Evolutionary conservation across 176 grass and related monocot species (phyloP).

Genomic region (Raddia guianensis): DNA sequence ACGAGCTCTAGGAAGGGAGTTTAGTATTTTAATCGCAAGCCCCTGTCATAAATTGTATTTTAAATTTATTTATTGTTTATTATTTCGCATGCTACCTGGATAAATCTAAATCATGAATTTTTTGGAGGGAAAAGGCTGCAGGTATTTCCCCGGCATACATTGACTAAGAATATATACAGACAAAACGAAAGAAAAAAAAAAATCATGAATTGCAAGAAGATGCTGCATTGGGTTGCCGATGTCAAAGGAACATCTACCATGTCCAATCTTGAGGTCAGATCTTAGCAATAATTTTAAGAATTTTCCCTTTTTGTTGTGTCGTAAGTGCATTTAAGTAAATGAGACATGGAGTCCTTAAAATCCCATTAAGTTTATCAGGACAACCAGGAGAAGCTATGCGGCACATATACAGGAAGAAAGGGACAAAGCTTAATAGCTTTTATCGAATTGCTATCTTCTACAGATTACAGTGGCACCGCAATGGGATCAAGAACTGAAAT

Average conservation of each 20-base stretch:
- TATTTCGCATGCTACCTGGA: not conserved
- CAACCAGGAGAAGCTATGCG: not conserved
- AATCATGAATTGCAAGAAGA: not conserved
- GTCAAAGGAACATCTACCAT: not conserved
- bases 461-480: slow-evolving; percentile 25
- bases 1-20: not conserved
- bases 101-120: not conserved
- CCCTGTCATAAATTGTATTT: not conserved
- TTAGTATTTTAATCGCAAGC: not conserved
- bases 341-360: not conserved
- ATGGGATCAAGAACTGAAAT: slow-evolving; percentile 28
- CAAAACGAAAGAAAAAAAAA: not conserved
- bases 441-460: slow-evolving; percentile 25
- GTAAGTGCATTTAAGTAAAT: not conserved
- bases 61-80: not conserved
- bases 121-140: too few relatives aligned
- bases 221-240: not conserved
- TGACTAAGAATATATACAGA: too few relatives aligned
- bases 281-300: not conserved
- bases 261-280: not conserved
- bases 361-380: not conserved
- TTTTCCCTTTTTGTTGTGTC: not conserved
- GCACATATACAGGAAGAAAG: not conserved
- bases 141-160: too few relatives aligned
- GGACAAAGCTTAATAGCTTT: not conserved